Base-by-base conservation (phyloP, 2,329 filamentous ascomycete species). In the Penicillium sclerotigenum region DNA sequence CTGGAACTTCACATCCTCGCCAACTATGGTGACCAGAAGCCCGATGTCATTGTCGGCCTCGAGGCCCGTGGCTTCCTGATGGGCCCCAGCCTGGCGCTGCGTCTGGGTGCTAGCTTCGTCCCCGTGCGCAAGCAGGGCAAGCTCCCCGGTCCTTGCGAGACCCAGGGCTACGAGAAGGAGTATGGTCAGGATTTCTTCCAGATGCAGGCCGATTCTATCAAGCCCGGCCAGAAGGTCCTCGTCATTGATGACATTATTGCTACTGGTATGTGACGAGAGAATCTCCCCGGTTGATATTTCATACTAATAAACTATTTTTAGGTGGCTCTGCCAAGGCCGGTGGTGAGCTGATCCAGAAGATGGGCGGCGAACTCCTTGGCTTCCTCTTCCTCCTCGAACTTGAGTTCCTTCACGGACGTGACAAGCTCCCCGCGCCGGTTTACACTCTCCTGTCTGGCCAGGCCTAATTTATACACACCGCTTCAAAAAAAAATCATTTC, bases 191-290 rank as follows among this genome's bases (percentile, higher is more conserved):
- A 99, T 75, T 87, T 87, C 73, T 97, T 99, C 80, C 90, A 97
- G 82, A 95, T 99, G 81, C 94, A 99, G 80, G 80, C 83, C 64
- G 91, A 89, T 75, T 87, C 88, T 42, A 87, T 99, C 69, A 87
- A 89, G 78, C 82, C 85, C 49, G 92, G 92, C 34, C 90, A 96
- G 79, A 92, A 88, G 75, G 93, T 96, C 56, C 80, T 99, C 60
- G 83, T 99, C 63, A 91, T 99, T 31, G 94, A 99, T 75, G 94
- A 99, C 74, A 96, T 99, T 71, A 97, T 99, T 79, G 94, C 94
- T 55, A 99, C 94, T 63, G 93, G 93, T 96, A 81, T 75, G 87
- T 55, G 37, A 40, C 29, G 47, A 43, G 47, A 43, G 47, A 38
- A 24, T 34, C 20, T 18, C 29, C 20, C 20, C 18, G 13, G 36